phyloP scores from a whole-genome alignment of 2,329 filamentous ascomycete species.

The Neurospora sp. region DNA sequence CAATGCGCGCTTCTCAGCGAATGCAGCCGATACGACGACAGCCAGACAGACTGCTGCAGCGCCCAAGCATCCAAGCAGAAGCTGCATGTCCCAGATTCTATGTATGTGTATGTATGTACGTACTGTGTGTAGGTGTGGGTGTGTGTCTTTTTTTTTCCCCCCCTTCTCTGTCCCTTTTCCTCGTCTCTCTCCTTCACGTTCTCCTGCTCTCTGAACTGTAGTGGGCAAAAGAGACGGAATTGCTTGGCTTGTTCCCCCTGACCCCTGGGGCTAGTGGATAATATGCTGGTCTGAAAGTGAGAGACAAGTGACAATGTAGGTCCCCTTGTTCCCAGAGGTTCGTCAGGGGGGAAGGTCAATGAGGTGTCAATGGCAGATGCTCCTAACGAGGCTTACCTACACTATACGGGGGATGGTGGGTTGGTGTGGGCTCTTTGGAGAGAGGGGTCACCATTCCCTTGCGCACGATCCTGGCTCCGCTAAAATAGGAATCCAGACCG shows the following conservation, averaged over 20 bases:
- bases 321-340: neutral
- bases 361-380: neutral
- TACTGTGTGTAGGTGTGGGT: neutral
- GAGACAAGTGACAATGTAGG: neutral
- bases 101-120: neutral
- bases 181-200: neutral
- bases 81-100: neutral
- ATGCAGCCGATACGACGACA: conserved; percentile 9
- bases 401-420: neutral
- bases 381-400: neutral
- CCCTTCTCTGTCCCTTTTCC: neutral
- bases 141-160: neutral
- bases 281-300: neutral
- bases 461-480: neutral
- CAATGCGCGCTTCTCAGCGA: conserved; percentile 13
- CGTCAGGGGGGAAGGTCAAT: neutral
- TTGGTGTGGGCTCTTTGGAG: neutral
- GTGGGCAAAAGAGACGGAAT: neutral
- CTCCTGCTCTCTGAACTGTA: neutral
- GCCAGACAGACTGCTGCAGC: conserved; percentile 5
- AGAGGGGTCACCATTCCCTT: neutral
- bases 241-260: neutral
- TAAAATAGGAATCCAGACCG: neutral
- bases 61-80: conserved; percentile 6
- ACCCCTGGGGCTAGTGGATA: neutral